Base-by-base conservation (phyloP, 176 grass and related monocot species). In the Cenchrus americanus region DNA sequence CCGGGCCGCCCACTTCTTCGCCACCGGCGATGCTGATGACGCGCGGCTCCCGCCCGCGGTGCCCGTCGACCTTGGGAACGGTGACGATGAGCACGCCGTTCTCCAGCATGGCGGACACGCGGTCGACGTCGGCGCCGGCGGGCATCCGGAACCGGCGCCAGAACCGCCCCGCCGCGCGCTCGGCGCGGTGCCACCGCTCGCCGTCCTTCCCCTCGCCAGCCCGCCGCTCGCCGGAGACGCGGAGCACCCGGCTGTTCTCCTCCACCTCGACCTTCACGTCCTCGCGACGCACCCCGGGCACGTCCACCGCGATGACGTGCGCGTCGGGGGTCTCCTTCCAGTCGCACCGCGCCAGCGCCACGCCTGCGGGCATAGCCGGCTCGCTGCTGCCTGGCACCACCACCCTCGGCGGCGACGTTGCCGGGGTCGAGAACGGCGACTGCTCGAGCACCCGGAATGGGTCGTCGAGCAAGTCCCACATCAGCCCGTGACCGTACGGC, bases 301-400 rank as follows among this genome's bases (percentile, higher is more conserved):
- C 80, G 65, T 88, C 92, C 55, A 94, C 44, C 68, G 75, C 23
- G 71, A 94, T 86, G 7, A 94, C 49, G 69, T 91, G 88, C 18
- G 79, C 92, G 14, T 80, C 79, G 0, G 86, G 70, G 0, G 92
- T 91, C 86, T 94, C 92, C 83, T 94, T 94, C 92, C 92, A 94
- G 69, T 93, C 88, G 66, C 82, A 87, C 9, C 75, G 77, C 11
- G 83, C 88, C 42, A 94, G 83, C 1, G 79, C 65, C 54, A 90
- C 18, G 2, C 55, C 73, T 0, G 47, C 6, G 21, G 22, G 30
- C 3, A 12, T 5, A 21, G 13, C 2, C 77, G 10, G 6, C 32
- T 0, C 40, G 46, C 10, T 48, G 46, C 48, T 48, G 37, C 18
- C 66, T 6, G 37, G 4, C 7, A 2, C 21, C 6, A 5, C 5